Evolutionary conservation across 352 stramenopile species (phyloP).

Genomic region (Pythium aquatile): DNA sequence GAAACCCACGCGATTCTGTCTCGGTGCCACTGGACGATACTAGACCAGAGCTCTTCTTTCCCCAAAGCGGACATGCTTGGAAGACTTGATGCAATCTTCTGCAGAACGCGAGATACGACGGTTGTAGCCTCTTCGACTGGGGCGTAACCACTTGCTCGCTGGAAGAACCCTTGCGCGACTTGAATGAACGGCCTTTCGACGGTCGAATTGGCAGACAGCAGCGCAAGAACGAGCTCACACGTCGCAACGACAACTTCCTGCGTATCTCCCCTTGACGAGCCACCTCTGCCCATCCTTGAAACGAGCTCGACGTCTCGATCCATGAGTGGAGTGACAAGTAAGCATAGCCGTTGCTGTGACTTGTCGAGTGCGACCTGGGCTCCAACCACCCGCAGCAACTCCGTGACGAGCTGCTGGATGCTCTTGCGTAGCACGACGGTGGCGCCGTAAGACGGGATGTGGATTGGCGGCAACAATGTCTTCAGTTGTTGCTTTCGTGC

Average conservation of each 20-base stretch:
- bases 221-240: constrained; percentile 11
- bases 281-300: constrained; percentile 4
- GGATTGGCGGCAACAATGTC: constrained; percentile 19
- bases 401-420: constrained; percentile 19
- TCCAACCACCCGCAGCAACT: constrained; percentile 16
- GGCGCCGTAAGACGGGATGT: constrained; percentile 12
- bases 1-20: not conserved
- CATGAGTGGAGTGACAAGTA: constrained; percentile 19
- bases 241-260: constrained; percentile 12
- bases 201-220: not conserved
- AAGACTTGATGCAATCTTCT: constrained; percentile 3
- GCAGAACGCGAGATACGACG: not conserved
- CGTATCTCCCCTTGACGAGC: constrained; percentile 5
- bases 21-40: constrained; percentile 19
- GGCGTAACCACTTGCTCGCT: constrained; percentile 10
- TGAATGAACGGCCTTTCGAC: constrained; percentile 13
- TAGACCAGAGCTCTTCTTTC: constrained; percentile 20
- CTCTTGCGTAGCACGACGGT: constrained; percentile 18
- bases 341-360: constrained; percentile 19
- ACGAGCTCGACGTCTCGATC: constrained; percentile 24
- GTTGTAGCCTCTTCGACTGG: constrained; percentile 1
- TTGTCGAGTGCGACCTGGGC: constrained; percentile 16
- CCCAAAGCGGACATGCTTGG: constrained; percentile 4
- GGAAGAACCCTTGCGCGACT: constrained; percentile 17
- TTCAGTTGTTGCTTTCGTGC: constrained; percentile 27